Percentiles rank a stretch among this genome's conserved stretches.
Evolutionary conservation across 495 filamentous ascomycete genomes (phyloP).

Genomic region (Neurospora sp.): DNA sequence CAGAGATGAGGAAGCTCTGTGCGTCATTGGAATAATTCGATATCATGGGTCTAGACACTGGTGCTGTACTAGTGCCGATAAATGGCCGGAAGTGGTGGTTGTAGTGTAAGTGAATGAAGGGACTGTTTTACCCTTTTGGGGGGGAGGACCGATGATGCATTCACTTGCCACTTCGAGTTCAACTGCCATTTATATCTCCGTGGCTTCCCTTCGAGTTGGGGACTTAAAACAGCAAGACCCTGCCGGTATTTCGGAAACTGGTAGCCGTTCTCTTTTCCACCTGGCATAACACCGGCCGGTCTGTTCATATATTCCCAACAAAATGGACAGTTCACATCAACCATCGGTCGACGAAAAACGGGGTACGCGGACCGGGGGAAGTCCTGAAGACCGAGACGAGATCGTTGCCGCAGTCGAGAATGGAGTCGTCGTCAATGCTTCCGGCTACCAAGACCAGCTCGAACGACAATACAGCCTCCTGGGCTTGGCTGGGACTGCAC

Average conservation of each 20-base stretch:
- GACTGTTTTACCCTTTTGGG: neutral
- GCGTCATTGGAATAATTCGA: neutral
- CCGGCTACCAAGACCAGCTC: slow-evolving; percentile 46
- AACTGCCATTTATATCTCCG: neutral
- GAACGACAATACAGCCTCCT: slow-evolving; percentile 46
- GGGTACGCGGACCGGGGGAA: neutral
- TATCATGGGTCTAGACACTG: neutral
- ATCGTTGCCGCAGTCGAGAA: slow-evolving; percentile 25
- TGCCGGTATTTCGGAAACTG: neutral
- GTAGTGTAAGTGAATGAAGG: neutral
- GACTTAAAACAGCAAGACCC: neutral
- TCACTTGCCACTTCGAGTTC: neutral
- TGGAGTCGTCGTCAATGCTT: slow-evolving; percentile 40
- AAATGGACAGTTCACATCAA: neutral
- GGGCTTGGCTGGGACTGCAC: slow-evolving; percentile 39
- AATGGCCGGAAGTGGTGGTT: neutral
- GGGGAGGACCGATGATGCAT: neutral
- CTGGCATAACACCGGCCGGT: neutral
- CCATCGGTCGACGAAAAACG: neutral
- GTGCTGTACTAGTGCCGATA: neutral
- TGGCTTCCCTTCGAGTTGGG: neutral
- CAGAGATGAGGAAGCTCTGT: neutral
- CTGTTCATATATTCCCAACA: neutral
- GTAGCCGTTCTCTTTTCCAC: neutral
- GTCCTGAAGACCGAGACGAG: slow-evolving; percentile 11